A percentile compares a stretch with the other conserved stretches of the same genome.
Conservation (phyloP, 106 monocot genomes). For the Acanthochlamys bracteata region DNA sequence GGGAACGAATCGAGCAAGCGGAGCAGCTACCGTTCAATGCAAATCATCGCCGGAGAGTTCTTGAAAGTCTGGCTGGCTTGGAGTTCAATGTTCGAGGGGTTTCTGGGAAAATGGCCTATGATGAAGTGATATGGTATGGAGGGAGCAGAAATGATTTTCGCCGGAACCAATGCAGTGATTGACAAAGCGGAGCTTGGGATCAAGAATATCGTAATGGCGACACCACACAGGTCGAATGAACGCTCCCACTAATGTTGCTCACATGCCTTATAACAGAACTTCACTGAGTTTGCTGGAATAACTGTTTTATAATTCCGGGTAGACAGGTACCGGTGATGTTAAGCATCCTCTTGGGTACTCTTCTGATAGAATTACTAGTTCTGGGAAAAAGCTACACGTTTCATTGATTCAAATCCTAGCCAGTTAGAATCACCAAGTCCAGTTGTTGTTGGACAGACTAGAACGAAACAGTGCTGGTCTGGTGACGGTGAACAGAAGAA, state of each 20-base stretch:
- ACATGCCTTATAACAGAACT: conserved; percentile 66
- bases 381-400: conserved; percentile 63
- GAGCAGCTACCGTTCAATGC: conserved; percentile 25
- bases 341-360: conserved; percentile 80
- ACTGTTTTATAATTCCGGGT: conserved; percentile 38
- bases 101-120: conserved; percentile 65
- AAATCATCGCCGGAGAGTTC: conserved; percentile 47
- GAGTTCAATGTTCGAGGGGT: conserved; percentile 78
- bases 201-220: conserved; percentile 64
- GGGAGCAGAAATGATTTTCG: conserved; percentile 63
- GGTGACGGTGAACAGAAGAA: conserved; percentile 53
- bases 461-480: conserved; percentile 66
- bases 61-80: conserved; percentile 71
- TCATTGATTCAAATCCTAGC: conserved; percentile 80
- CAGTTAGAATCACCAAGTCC: conserved; percentile 80
- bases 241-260: conserved; percentile 62
- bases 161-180: conserved; percentile 84
- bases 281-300: conserved; percentile 71
- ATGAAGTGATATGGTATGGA: conserved; percentile 77
- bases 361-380: conserved; percentile 68
- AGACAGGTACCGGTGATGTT: conserved; percentile 80
- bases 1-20: conserved; percentile 75
- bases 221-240: conserved; percentile 74
- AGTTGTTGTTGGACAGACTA: conserved; percentile 61
- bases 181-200: conserved; percentile 63